These are phyloP conservation scores for Leccinum imitatum DNA, from an alignment of 768 basidiomycete genomes.

Conservation along the genomic window DNA sequence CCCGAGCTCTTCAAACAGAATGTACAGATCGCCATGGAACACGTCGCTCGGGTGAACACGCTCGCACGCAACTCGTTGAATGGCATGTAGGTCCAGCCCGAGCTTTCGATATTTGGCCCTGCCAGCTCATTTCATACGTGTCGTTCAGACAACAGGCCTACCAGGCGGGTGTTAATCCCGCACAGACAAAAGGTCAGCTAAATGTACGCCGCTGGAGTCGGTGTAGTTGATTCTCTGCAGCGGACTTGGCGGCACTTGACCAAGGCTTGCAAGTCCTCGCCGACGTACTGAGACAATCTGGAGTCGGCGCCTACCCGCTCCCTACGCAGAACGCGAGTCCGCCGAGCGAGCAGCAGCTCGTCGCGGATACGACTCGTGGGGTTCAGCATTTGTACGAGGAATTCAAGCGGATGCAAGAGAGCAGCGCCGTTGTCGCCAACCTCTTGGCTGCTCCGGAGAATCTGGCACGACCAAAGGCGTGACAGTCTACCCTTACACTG, in stretches of 20 bases:
- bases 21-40: slow-evolving; percentile 46
- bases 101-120: not conserved
- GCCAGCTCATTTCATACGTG: slow-evolving; percentile 19
- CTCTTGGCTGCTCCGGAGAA: slow-evolving; percentile 64
- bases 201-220: not conserved
- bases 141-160: slow-evolving; percentile 58
- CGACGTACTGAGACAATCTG: slow-evolving; percentile 53
- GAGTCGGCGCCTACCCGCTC: slow-evolving; percentile 65
- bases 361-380: slow-evolving; percentile 40
- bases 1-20: slow-evolving; percentile 64
- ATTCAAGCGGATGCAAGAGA: slow-evolving; percentile 42
- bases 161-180: slow-evolving; percentile 48
- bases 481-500: not conserved
- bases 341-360: slow-evolving; percentile 49
- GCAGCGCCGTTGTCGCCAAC: slow-evolving; percentile 31
- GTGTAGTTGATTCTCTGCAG: slow-evolving; percentile 22
- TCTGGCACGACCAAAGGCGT: slow-evolving; percentile 41
- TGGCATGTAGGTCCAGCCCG: slow-evolving; percentile 35
- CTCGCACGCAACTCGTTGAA: slow-evolving; percentile 41
- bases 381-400: slow-evolving; percentile 51
- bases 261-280: slow-evolving; percentile 47
- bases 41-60: slow-evolving; percentile 47
- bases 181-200: slow-evolving; percentile 52
- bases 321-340: slow-evolving; percentile 28
- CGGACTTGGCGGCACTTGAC: slow-evolving; percentile 51